Percentiles rank a stretch among this genome's conserved stretches.
Evolutionary conservation across 768 basidiomycete genomes (phyloP).

Genomic region (Serendipita sp.): DNA sequence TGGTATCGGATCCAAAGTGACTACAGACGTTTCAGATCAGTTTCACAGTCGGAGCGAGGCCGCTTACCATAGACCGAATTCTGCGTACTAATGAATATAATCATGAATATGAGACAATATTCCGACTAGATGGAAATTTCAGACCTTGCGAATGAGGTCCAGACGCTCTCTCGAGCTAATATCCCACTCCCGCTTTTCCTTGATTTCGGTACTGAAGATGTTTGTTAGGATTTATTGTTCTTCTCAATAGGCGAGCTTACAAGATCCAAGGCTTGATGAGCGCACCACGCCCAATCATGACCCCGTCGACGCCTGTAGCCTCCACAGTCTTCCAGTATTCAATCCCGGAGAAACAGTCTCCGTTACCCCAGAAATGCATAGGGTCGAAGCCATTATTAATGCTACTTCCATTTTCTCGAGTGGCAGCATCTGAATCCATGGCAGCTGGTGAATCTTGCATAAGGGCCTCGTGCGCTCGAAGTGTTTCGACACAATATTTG

Average conservation of each 20-base stretch:
- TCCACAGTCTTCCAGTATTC: conserved; percentile 68
- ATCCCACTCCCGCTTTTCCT: conserved; percentile 86
- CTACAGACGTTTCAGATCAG: conserved; percentile 19
- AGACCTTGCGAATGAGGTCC: conserved; percentile 58
- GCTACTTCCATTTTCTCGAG: not conserved
- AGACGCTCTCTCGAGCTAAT: conserved; percentile 73
- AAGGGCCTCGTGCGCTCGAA: conserved; percentile 43
- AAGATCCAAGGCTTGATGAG: conserved; percentile 55
- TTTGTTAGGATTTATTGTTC: conserved; percentile 30
- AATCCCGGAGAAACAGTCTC: conserved; percentile 81
- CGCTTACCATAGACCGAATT: conserved; percentile 63
- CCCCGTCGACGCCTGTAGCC: conserved; percentile 72
- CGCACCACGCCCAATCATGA: conserved; percentile 91
- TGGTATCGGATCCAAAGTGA: conserved; percentile 75
- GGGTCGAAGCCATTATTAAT: conserved; percentile 18
- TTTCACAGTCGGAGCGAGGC: conserved; percentile 1
- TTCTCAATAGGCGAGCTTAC: not conserved
- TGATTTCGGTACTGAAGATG: conserved; percentile 82
- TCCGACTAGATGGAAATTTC: conserved; percentile 11
- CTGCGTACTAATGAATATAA: conserved; percentile 45
- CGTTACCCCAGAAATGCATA: conserved; percentile 93
- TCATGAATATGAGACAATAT: conserved; percentile 1
- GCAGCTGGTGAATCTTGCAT: not conserved
- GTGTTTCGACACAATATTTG: conserved; percentile 65
- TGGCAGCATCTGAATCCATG: not conserved